Evolutionary conservation across 208 protist species (phyloP), one percentile per base, ranked within the genome.

Genomic region (Herpetomonas tarakana): DNA sequence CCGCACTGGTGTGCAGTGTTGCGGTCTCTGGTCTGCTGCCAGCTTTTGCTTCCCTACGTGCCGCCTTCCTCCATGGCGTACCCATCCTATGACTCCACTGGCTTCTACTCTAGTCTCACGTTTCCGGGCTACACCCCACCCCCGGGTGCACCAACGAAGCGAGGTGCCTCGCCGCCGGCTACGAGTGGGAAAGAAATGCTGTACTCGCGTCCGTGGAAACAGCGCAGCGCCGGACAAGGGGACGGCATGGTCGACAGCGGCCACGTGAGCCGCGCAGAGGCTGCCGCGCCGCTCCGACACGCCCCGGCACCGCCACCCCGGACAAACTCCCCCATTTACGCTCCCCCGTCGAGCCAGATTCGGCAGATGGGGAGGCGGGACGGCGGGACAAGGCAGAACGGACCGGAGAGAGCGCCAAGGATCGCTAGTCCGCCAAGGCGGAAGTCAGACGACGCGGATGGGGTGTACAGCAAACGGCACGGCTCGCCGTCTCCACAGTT

Each of bases 91-190:
- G 65, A 78, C 39, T 78, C 67, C 51, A 74, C 68, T 16, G 76
- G 65, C 14, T 66, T 63, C 12, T 78, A 67, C 26, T 72, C 76
- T 0, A 30, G 19, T 19, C 55, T 74, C n/a, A 79, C 57, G 29
- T 78, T 72, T 51, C 76, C 71, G 6, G 68, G 52, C 30, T 82
- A 76, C 56, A 73, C 68, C 11, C 68, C 70, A 0, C 56, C 76
- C 38, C 71, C 71, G 0, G 61, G 66, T 1, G 45, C 68, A 24
- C 71, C 71, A 1, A 44, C 56, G 18, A 74, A 79, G 52, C 1
- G 11, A 28, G 27, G 29, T 4, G 62, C 11, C 4, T 62, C 70
- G 14, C 50, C 45, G 4, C 22, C 18, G 19, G 18, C 3, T 49
- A 7, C 11, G 9, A 4, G 6, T 49, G 16, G 44, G 44, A n/a